Percentiles rank a stretch among this genome's conserved stretches.
These are phyloP conservation scores for Globisporangium rhizosaccharum DNA, from an alignment of 352 stramenopile species.

Conservation along the genomic window DNA sequence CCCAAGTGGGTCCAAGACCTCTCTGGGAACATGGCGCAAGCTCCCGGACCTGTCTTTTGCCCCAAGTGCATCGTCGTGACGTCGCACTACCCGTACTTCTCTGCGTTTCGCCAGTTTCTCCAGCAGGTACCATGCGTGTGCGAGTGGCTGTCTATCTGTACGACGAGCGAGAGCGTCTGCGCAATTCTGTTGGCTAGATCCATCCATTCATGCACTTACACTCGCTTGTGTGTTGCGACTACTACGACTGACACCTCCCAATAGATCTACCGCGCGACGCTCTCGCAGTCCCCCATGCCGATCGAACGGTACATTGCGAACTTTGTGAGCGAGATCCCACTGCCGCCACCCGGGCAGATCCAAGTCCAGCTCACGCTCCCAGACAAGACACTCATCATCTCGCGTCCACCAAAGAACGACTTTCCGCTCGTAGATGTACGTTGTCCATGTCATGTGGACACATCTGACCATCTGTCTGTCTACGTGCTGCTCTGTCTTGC, in stretches of 20 bases:
- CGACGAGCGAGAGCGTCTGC: too few species aligned
- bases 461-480: not conserved
- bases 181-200: too few species aligned
- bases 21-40: slow-evolving; percentile 33
- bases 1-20: slow-evolving; percentile 73
- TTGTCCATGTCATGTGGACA: not conserved
- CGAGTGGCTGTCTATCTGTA: not conserved
- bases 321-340: slow-evolving; percentile 94
- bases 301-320: slow-evolving; percentile 97
- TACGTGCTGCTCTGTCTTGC: too few species aligned
- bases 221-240: not conserved
- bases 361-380: slow-evolving; percentile 87
- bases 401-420: slow-evolving; percentile 86
- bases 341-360: slow-evolving; percentile 89
- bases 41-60: slow-evolving; percentile 74
- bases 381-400: slow-evolving; percentile 84
- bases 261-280: slow-evolving; percentile 73
- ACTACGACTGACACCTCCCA: not conserved
- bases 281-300: slow-evolving; percentile 88
- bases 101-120: slow-evolving; percentile 93
- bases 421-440: slow-evolving; percentile 88
- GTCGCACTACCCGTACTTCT: slow-evolving; percentile 95
- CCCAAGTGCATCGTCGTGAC: slow-evolving; percentile 92
- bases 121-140: slow-evolving; percentile 73
- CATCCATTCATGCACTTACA: not conserved